phyloP scores from a whole-genome alignment of 1,139 yeast species.

The Protomyces macrosporus region DNA sequence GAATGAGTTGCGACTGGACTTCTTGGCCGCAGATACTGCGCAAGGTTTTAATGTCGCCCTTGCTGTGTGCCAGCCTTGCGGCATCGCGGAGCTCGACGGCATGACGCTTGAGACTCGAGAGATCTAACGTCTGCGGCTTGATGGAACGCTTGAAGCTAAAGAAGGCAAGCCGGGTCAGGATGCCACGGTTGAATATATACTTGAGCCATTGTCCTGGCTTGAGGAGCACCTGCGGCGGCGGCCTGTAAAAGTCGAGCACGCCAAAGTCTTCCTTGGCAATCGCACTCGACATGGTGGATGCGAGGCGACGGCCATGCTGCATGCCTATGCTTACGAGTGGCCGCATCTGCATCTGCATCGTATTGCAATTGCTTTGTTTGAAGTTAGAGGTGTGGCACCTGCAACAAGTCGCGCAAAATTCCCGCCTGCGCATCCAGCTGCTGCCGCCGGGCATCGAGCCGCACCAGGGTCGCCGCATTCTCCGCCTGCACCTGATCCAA shows the following conservation, averaged over 20 bases:
- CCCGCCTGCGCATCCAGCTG: background rate
- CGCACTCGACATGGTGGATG: background rate
- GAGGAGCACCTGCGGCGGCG: background rate
- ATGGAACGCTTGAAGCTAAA: background rate
- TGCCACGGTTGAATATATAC: background rate
- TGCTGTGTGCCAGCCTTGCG: background rate
- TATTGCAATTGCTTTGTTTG: too few species aligned
- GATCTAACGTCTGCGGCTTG: background rate
- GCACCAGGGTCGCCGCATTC: background rate
- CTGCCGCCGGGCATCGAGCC: background rate
- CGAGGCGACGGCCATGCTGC: background rate
- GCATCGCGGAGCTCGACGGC: background rate
- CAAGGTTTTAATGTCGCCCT: background rate
- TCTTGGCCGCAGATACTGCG: constrained; percentile 9
- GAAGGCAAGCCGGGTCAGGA: background rate
- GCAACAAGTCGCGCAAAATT: constrained; percentile 2
- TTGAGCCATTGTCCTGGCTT: background rate
- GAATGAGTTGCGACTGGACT: constrained; percentile 9
- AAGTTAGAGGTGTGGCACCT: background rate
- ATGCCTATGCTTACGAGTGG: too few species aligned
- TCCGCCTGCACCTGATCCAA: constrained; percentile 1
- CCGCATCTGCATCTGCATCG: too few species aligned
- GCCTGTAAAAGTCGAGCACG: background rate
- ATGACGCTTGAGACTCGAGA: background rate
- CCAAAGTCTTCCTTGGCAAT: background rate